phyloP scores from a whole-genome alignment of 1,284 basidiomycete species.

The Tremellales sp. region DNA sequence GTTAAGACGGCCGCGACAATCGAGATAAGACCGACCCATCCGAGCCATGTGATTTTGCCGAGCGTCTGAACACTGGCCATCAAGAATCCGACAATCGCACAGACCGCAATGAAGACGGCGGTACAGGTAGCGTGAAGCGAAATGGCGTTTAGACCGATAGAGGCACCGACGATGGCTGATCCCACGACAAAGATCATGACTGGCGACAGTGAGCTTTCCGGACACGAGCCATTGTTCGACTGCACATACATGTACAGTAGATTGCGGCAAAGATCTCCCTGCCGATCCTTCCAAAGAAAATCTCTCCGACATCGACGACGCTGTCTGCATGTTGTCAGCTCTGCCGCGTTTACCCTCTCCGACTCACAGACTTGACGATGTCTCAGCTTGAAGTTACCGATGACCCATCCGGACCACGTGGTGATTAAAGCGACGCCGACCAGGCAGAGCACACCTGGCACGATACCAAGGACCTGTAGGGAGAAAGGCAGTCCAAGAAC shows the following conservation, averaged over 20 bases:
- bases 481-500: constrained; percentile 31
- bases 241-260: constrained; percentile 12
- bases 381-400: constrained; percentile 26
- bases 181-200: constrained; percentile 28
- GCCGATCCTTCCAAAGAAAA: constrained; percentile 20
- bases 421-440: constrained; percentile 17
- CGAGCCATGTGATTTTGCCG: constrained; percentile 31
- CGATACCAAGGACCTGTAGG: constrained; percentile 19
- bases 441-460: constrained; percentile 27
- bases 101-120: constrained; percentile 28
- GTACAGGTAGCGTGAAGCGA: constrained; percentile 33
- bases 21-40: constrained; percentile 35
- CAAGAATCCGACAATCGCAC: constrained; percentile 16
- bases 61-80: constrained; percentile 33
- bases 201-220: constrained; percentile 4
- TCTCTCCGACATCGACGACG: constrained; percentile 26
- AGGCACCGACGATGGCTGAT: constrained; percentile 20
- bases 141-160: constrained; percentile 34
- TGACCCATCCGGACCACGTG: constrained; percentile 21
- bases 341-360: too few species aligned
- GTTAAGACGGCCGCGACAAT: constrained; percentile 28
- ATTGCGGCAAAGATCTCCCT: constrained; percentile 25
- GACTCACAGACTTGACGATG: constrained; percentile 28
- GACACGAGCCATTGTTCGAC: constrained; percentile 1
- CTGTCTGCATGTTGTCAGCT: constrained; percentile 14